These are phyloP conservation scores for Trypanosoma rangeli DNA, from an alignment of 208 protist species.

Conservation along the genomic window DNA sequence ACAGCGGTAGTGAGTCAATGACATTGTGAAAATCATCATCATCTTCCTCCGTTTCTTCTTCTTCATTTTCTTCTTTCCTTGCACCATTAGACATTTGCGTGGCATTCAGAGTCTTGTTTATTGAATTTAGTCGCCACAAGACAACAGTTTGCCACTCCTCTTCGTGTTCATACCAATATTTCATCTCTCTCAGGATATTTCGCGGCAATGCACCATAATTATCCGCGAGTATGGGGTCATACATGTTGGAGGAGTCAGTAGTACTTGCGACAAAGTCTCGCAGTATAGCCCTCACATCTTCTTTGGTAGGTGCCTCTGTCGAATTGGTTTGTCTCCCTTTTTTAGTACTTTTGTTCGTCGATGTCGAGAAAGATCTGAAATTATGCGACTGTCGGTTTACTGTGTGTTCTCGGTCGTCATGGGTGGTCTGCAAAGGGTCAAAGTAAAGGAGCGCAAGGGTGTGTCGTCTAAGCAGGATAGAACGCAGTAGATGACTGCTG, in stretches of 20 bases:
- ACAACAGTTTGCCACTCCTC: constrained; percentile 55
- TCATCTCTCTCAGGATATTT: constrained; percentile 49
- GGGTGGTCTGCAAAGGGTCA: constrained; percentile 1
- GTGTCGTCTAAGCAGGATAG: constrained; percentile 23
- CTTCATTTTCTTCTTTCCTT: neutral
- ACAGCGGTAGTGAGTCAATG: constrained; percentile 38
- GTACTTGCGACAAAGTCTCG: constrained; percentile 19
- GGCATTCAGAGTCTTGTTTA: neutral
- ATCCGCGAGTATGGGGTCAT: neutral
- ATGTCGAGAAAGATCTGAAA: neutral
- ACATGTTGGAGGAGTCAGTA: neutral
- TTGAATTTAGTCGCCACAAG: constrained; percentile 19
- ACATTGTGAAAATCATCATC: constrained; percentile 7
- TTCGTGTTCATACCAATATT: constrained; percentile 48
- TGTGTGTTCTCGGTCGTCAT: neutral
- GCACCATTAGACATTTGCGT: neutral
- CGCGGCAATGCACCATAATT: constrained; percentile 3
- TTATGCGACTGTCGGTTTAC: neutral
- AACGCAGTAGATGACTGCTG: constrained; percentile 2
- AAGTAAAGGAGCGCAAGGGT: constrained; percentile 11
- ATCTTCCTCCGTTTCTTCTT: neutral
- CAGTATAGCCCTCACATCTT: constrained; percentile 20
- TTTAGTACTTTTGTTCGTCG: neutral
- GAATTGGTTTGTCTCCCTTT: neutral
- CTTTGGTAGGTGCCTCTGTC: neutral